phyloP scores from a whole-genome alignment of 202 grass and related monocot genomes.

The Carex arenaria region DNA sequence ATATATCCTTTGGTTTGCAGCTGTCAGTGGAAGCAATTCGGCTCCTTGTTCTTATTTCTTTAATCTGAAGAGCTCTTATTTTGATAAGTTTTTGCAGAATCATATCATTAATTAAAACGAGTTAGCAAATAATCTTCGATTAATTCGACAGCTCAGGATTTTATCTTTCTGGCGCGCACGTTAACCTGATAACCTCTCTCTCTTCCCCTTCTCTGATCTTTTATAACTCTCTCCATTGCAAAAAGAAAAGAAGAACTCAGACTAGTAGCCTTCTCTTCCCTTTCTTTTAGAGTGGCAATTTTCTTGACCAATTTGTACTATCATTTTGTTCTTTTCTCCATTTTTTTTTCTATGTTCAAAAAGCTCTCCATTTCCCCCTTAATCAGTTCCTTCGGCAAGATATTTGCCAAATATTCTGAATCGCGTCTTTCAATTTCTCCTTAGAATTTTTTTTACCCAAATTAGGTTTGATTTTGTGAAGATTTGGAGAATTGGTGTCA shows the following conservation, averaged over 20 bases:
- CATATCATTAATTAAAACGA: slow-evolving; percentile 9
- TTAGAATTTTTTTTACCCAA: neutral
- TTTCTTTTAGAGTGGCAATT: neutral
- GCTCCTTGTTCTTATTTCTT: neutral
- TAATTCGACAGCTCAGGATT: slow-evolving; percentile 51
- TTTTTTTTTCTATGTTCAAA: neutral
- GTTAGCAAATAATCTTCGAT: slow-evolving; percentile 29
- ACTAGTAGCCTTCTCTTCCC: neutral
- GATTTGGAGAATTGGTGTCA: slow-evolving; percentile 19
- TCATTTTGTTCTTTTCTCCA: neutral
- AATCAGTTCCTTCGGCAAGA: neutral
- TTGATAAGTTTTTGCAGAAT: neutral
- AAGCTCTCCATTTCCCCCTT: neutral
- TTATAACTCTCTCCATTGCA: slow-evolving; percentile 18
- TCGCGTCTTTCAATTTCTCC: neutral
- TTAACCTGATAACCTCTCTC: slow-evolving; percentile 32
- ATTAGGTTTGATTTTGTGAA: neutral
- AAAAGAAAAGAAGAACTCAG: slow-evolving; percentile 10
- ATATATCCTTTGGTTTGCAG: neutral
- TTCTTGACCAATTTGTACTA: neutral
- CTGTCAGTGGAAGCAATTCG: neutral
- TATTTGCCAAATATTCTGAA: slow-evolving; percentile 1
- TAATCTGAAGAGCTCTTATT: neutral
- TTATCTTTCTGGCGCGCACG: slow-evolving; percentile 78
- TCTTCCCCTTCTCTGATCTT: slow-evolving; percentile 10